Evolutionary conservation across 2,329 filamentous ascomycete genomes (phyloP).

Genomic region (Trichoderma simmonsii): DNA sequence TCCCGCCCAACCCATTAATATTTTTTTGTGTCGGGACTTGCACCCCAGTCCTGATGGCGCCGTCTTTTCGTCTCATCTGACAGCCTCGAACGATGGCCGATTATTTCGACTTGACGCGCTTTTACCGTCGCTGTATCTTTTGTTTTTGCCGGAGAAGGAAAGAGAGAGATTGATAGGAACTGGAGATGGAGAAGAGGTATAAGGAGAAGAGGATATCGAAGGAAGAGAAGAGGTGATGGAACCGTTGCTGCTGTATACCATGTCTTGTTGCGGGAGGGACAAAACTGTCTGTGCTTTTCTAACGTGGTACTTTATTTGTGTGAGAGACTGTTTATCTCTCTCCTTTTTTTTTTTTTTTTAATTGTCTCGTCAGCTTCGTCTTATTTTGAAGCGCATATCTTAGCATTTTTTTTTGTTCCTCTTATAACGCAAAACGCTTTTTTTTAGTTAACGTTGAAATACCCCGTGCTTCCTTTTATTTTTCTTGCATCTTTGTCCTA

Average conservation of each 20-base stretch:
- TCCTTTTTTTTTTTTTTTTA: not conserved
- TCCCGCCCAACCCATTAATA: not conserved
- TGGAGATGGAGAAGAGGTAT: not conserved
- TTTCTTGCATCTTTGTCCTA: not conserved
- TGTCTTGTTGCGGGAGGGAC: slow-evolving; percentile 9
- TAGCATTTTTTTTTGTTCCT: slow-evolving; percentile 13
- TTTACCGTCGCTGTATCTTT: not conserved
- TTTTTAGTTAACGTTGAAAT: slow-evolving; percentile 14
- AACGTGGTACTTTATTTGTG: not conserved
- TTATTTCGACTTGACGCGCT: not conserved
- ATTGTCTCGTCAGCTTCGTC: slow-evolving; percentile 7
- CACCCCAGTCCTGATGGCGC: not conserved
- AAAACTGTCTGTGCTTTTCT: slow-evolving; percentile 6
- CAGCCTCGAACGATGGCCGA: not conserved
- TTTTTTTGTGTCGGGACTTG: not conserved
- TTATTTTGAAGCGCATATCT: slow-evolving; percentile 2
- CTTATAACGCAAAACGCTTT: slow-evolving; percentile 7
- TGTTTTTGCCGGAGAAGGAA: not conserved
- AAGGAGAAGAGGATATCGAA: not conserved
- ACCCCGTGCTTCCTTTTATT: slow-evolving; percentile 3
- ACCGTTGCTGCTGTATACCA: slow-evolving; percentile 6
- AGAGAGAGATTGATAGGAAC: not conserved
- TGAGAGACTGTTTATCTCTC: not conserved
- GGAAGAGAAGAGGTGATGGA: not conserved
- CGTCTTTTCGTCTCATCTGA: not conserved